Evolutionary conservation across 441 rosid genomes (phyloP).

Genomic region (Syzygium malaccense): DNA sequence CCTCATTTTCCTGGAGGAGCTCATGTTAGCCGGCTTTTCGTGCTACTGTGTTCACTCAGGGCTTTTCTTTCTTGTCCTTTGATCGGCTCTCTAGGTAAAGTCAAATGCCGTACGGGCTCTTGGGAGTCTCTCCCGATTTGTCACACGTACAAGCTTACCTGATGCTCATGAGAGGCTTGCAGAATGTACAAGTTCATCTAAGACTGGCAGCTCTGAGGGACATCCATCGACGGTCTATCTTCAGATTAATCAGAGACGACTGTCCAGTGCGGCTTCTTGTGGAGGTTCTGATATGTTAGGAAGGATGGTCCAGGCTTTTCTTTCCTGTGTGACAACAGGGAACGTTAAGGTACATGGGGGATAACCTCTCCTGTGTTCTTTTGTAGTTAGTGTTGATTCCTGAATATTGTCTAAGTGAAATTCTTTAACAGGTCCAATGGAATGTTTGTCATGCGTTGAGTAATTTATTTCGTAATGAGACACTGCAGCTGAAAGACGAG

Average conservation of each 20-base stretch:
- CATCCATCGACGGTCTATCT: constrained; percentile 7
- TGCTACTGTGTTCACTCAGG: not conserved
- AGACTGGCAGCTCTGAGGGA: constrained; percentile 2
- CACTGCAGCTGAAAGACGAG: constrained; percentile 67
- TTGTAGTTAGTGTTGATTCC: not conserved
- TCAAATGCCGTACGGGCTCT: constrained; percentile 97
- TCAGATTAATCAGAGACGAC: constrained; percentile 2
- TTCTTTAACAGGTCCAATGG: constrained; percentile 81
- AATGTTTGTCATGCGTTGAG: constrained; percentile 90
- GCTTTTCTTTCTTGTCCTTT: not conserved
- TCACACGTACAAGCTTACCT: constrained; percentile 25
- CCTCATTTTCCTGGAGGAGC: not conserved
- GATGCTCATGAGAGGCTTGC: constrained; percentile 19
- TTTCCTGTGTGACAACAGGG: constrained; percentile 92
- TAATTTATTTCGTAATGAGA: constrained; percentile 72
- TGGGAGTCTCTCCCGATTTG: constrained; percentile 79
- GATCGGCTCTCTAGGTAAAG: constrained; percentile 46
- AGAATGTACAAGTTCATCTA: constrained; percentile 16
- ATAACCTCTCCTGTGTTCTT: not conserved
- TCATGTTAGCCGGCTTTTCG: not conserved
- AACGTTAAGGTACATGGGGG: constrained; percentile 71
- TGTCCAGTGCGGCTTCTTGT: constrained; percentile 19
- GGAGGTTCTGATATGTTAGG: constrained; percentile 46
- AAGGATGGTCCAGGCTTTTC: constrained; percentile 82
- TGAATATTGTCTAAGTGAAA: not conserved